Conservation (phyloP, 2,329 filamentous ascomycete genomes). For the Calonectria ilicicola region DNA sequence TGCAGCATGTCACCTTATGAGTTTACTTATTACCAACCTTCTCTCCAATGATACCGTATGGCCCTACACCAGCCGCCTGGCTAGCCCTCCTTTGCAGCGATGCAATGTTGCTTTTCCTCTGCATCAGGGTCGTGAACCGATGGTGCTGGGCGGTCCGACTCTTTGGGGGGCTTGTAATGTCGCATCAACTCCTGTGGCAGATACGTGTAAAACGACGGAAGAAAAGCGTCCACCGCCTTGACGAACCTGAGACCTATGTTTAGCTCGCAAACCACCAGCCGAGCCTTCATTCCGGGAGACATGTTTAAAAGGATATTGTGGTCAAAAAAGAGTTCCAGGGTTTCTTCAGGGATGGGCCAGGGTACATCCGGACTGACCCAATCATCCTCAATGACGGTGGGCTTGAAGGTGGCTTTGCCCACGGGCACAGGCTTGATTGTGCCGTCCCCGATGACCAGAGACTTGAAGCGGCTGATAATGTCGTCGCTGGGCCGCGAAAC, state of each 20-base stretch:
- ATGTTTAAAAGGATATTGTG: slow-evolving; percentile 64
- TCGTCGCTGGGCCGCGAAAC: slow-evolving; percentile 61
- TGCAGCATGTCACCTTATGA: neutral
- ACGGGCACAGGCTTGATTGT: slow-evolving; percentile 53
- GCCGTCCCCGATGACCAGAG: slow-evolving; percentile 49
- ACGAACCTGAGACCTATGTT: slow-evolving; percentile 75
- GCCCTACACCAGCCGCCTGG: neutral
- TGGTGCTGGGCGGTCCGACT: slow-evolving; percentile 58
- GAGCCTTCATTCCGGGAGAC: slow-evolving; percentile 74
- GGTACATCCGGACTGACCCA: slow-evolving; percentile 52
- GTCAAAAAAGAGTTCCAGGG: slow-evolving; percentile 74
- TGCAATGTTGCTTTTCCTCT: slow-evolving; percentile 44
- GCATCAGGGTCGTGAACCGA: slow-evolving; percentile 53
- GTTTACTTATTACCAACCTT: too few species aligned
- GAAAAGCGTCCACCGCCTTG: slow-evolving; percentile 65
- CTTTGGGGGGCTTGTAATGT: slow-evolving; percentile 69
- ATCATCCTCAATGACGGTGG: slow-evolving; percentile 60
- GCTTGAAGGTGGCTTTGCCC: slow-evolving; percentile 59
- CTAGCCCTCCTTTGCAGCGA: slow-evolving; percentile 34
- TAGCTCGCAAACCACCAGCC: slow-evolving; percentile 66
- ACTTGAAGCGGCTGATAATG: slow-evolving; percentile 56
- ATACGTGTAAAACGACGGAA: slow-evolving; percentile 73
- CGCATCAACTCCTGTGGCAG: slow-evolving; percentile 78
- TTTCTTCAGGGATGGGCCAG: slow-evolving; percentile 30
- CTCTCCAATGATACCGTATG: neutral